These are phyloP conservation scores for Auriscalpium orientale DNA, from an alignment of 768 basidiomycete genomes.

Conservation along the genomic window DNA sequence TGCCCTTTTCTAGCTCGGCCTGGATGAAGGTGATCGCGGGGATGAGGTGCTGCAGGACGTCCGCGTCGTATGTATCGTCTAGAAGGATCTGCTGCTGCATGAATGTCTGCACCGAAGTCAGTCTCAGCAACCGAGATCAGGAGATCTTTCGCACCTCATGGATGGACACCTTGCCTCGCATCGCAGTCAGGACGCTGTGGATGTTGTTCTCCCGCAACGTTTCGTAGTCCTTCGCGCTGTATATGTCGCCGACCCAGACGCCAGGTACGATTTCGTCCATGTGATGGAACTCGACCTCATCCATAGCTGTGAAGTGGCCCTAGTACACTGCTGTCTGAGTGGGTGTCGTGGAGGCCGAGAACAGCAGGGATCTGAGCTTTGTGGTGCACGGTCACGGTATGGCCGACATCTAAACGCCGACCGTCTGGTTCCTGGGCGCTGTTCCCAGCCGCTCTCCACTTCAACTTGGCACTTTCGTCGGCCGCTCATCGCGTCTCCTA, in stretches of 20 bases:
- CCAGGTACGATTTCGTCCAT: slow-evolving; percentile 79
- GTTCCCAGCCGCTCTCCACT: no score
- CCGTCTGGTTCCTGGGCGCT: no score
- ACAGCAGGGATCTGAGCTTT: neutral
- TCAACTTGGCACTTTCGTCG: no score
- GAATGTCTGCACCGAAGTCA: slow-evolving; percentile 50
- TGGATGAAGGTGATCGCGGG: slow-evolving; percentile 81
- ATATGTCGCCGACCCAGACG: slow-evolving; percentile 80
- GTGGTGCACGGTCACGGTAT: no score
- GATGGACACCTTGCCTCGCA: slow-evolving; percentile 62
- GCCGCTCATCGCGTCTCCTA: no score
- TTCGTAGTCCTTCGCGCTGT: slow-evolving; percentile 56
- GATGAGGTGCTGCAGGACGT: slow-evolving; percentile 72
- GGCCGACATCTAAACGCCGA: no score
- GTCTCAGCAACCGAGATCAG: neutral
- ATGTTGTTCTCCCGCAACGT: slow-evolving; percentile 66
- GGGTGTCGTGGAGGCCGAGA: neutral
- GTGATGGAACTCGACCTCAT: slow-evolving; percentile 6
- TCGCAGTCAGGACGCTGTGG: slow-evolving; percentile 62
- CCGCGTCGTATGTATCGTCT: slow-evolving; percentile 68
- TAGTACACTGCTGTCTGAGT: neutral
- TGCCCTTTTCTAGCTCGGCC: slow-evolving; percentile 63
- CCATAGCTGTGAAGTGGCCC: neutral
- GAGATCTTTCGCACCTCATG: slow-evolving; percentile 41
- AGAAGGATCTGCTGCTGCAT: slow-evolving; percentile 71